Conservation (phyloP, 2,329 filamentous ascomycete genomes). For the Balansia obtecta region DNA sequence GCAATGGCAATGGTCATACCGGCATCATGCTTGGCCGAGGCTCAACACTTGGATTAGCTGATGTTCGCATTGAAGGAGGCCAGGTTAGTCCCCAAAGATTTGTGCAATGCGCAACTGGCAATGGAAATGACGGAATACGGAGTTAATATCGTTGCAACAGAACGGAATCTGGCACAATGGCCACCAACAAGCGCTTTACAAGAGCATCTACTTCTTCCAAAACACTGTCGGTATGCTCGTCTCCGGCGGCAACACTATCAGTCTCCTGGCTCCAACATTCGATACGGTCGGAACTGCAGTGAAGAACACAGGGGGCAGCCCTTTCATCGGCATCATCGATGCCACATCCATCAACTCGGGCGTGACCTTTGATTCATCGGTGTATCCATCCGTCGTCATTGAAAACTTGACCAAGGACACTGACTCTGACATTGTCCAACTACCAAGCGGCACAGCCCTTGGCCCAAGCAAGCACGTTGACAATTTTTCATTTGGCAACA, state of each 20-base stretch:
- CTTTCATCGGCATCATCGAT: constrained; percentile 29
- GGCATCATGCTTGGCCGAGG: constrained; percentile 28
- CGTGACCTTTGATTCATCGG: constrained; percentile 23
- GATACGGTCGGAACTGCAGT: constrained; percentile 26
- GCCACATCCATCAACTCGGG: constrained; percentile 29
- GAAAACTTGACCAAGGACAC: constrained; percentile 31
- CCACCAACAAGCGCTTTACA: constrained; percentile 31
- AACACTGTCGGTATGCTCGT: constrained; percentile 24
- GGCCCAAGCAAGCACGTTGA: constrained; percentile 20
- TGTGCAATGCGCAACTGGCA: neutral
- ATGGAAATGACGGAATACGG: neutral
- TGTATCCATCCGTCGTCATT: constrained; percentile 28
- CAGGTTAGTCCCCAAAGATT: neutral
- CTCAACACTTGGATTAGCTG: constrained; percentile 27
- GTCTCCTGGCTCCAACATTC: constrained; percentile 26
- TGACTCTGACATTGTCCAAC: constrained; percentile 21
- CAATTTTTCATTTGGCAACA: constrained; percentile 30
- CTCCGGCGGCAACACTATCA: constrained; percentile 24
- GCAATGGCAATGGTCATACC: constrained; percentile 25
- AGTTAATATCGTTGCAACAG: constrained; percentile 12
- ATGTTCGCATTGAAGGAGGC: constrained; percentile 28
- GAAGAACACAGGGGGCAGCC: constrained; percentile 22
- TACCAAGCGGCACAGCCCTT: constrained; percentile 19
- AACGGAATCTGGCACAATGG: constrained; percentile 30
- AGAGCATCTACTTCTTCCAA: constrained; percentile 30